phyloP scores from a whole-genome alignment of 2,329 filamentous ascomycete species.

The Fonsecaea pugnacius region DNA sequence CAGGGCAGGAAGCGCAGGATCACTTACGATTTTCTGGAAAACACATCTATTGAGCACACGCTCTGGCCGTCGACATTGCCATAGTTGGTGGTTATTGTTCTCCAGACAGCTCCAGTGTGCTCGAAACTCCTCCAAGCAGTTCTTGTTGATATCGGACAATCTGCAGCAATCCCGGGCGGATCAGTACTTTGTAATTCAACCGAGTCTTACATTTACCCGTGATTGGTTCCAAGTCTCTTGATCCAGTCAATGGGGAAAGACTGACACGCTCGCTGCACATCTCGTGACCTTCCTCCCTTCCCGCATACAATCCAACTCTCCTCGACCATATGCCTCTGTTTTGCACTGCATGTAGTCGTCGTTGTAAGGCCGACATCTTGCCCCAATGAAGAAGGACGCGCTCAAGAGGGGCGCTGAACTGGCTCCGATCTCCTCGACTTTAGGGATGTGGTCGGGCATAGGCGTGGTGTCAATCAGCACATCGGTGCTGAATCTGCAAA shows the following conservation, averaged over 20 bases:
- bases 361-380: constrained; percentile 91
- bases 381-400: constrained; percentile 95
- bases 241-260: constrained; percentile 40
- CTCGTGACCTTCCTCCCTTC: constrained; percentile 95
- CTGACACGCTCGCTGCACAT: constrained; percentile 94
- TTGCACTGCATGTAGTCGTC: constrained; percentile 99
- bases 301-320: constrained; percentile 92
- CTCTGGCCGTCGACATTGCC: constrained; percentile 89
- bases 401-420: constrained; percentile 91
- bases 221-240: background rate
- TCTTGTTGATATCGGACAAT: constrained; percentile 92
- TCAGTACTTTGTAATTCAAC: constrained; percentile 8
- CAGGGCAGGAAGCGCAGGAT: background rate
- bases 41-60: constrained; percentile 93
- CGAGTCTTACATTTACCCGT: background rate
- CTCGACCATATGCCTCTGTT: constrained; percentile 85
- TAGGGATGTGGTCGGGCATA: constrained; percentile 86
- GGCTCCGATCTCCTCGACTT: constrained; percentile 89
- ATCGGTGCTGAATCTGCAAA: constrained; percentile 86
- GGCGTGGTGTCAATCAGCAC: constrained; percentile 94
- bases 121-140: constrained; percentile 88
- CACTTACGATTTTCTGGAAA: constrained; percentile 85
- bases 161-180: constrained; percentile 53
- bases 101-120: constrained; percentile 95
- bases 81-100: constrained; percentile 96